A percentile compares a stretch with the other conserved stretches of the same genome.
phyloP scores from a whole-genome alignment of 495 filamentous ascomycete genomes.

The Margaritispora aquatica region DNA sequence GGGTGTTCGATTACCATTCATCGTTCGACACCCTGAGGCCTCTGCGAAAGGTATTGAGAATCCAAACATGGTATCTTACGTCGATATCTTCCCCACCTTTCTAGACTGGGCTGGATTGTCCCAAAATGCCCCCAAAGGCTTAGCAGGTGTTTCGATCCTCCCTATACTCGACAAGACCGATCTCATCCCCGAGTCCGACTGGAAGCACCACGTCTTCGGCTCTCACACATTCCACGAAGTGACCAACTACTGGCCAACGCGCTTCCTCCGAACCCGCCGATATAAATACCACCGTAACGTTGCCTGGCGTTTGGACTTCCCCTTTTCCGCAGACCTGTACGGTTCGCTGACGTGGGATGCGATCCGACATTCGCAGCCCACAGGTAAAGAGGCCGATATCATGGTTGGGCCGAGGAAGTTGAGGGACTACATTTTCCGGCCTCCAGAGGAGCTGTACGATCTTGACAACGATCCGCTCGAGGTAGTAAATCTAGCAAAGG shows the following conservation, averaged over 20 bases:
- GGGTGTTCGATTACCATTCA: slow-evolving; percentile 36
- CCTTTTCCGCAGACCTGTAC: slow-evolving; percentile 40
- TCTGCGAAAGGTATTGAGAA: slow-evolving; percentile 24
- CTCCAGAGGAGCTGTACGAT: slow-evolving; percentile 38
- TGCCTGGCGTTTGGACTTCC: slow-evolving; percentile 39
- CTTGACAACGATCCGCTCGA: slow-evolving; percentile 35
- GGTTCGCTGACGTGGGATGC: slow-evolving; percentile 37
- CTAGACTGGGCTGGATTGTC: slow-evolving; percentile 29
- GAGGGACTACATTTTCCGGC: slow-evolving; percentile 33
- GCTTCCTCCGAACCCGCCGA: slow-evolving; percentile 32
- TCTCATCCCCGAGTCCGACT: slow-evolving; percentile 21
- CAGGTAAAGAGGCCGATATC: slow-evolving; percentile 16
- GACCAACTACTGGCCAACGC: slow-evolving; percentile 42
- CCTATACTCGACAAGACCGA: slow-evolving; percentile 26
- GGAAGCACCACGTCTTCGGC: slow-evolving; percentile 30
- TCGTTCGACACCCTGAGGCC: slow-evolving; percentile 30
- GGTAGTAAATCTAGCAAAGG: slow-evolving; percentile 29
- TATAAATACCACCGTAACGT: slow-evolving; percentile 45
- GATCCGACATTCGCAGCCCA: slow-evolving; percentile 29
- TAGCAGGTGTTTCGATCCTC: slow-evolving; percentile 29
- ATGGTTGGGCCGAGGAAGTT: slow-evolving; percentile 32
- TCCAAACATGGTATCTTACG: slow-evolving; percentile 39
- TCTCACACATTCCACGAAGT: slow-evolving; percentile 46
- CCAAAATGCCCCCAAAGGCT: neutral
- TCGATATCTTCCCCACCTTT: slow-evolving; percentile 38